phyloP scores from a whole-genome alignment of 176 grass and related monocot genomes.

The Puccinellia tenuiflora region DNA sequence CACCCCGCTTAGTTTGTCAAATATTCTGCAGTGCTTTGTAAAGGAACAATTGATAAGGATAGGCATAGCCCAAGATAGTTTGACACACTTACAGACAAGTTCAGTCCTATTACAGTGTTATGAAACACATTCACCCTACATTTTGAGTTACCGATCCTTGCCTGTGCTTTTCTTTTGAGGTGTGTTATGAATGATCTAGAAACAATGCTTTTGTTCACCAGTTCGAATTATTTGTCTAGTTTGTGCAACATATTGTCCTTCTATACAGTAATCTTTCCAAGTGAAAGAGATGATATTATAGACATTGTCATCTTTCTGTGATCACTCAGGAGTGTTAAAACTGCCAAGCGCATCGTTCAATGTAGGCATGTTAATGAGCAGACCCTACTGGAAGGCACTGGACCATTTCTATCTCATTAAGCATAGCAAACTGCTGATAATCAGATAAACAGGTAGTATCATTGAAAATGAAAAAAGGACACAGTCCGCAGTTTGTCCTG shows the following conservation, averaged over 20 bases:
- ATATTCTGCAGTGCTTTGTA: slow-evolving; percentile 21
- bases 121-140: background rate
- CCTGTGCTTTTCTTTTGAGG: background rate
- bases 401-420: too few relatives aligned
- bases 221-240: background rate
- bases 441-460: too few relatives aligned
- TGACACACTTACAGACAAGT: background rate
- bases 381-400: background rate
- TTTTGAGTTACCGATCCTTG: background rate
- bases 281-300: background rate
- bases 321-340: background rate
- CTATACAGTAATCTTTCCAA: background rate
- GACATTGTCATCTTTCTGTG: background rate
- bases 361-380: background rate
- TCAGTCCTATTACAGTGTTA: background rate
- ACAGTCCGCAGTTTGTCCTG: background rate
- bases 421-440: too few relatives aligned
- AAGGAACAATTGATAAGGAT: slow-evolving; percentile 28
- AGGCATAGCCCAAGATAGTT: background rate
- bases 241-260: background rate
- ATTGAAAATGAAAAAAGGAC: background rate
- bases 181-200: background rate
- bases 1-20: background rate
- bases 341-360: background rate
- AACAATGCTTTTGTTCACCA: background rate